Conservation (phyloP, 192 early-diverging fungal genomes). For the Linnemannia exigua region DNA sequence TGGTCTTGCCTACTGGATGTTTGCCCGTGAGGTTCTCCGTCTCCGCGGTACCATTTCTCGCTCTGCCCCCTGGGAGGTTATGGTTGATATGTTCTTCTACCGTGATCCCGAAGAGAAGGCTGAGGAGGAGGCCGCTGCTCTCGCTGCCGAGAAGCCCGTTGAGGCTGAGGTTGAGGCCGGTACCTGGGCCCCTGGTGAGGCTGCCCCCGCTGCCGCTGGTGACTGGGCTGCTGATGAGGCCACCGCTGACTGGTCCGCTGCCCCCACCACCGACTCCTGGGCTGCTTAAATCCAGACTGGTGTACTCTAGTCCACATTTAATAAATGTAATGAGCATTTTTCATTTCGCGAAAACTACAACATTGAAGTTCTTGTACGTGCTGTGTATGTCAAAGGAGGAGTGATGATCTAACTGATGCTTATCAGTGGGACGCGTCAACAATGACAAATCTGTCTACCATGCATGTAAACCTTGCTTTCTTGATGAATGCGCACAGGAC, state of each 20-base stretch:
- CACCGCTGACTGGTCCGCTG: conserved; percentile 50
- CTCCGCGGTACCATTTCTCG: conserved; percentile 94
- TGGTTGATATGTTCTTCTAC: conserved; percentile 99
- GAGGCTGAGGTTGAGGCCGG: conserved; percentile 41
- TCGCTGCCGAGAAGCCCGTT: conserved; percentile 58
- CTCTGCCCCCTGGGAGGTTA: conserved; percentile 91
- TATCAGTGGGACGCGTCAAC: no score
- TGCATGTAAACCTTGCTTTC: no score
- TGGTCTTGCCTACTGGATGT: conserved; percentile 97
- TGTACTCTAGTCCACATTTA: no score
- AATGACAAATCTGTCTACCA: no score
- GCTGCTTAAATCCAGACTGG: no score
- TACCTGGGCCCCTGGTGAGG: conserved; percentile 57
- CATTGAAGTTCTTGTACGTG: no score
- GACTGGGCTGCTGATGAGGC: conserved; percentile 56
- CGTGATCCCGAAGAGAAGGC: conserved; percentile 97
- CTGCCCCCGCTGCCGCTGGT: conserved; percentile 53
- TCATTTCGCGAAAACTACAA: no score
- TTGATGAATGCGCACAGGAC: no score
- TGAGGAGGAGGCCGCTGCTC: conserved; percentile 88
- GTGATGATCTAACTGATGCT: no score
- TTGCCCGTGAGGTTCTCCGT: conserved; percentile 99
- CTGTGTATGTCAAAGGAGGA: no score
- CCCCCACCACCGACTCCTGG: conserved; percentile 40
- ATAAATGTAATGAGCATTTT: no score